phyloP scores from a whole-genome alignment of 352 stramenopile genomes.

The Thraustochytrium sp. region DNA sequence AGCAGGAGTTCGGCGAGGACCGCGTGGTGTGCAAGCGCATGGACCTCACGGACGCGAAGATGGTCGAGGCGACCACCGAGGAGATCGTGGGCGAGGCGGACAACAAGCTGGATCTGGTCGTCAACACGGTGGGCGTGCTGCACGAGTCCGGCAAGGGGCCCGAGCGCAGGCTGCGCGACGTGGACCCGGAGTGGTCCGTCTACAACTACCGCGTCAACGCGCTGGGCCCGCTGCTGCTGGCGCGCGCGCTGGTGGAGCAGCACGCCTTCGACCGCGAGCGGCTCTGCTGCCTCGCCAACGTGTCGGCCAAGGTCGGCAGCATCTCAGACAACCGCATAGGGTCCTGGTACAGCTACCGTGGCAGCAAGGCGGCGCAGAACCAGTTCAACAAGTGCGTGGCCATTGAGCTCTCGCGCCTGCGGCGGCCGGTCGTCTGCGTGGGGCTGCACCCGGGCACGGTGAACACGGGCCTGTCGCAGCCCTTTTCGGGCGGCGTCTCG shows the following conservation, averaged over 20 bases:
- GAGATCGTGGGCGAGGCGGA: neutral
- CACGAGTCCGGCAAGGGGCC: neutral
- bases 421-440: slow-evolving; percentile 57
- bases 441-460: slow-evolving; percentile 72
- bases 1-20: slow-evolving; percentile 2
- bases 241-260: slow-evolving; percentile 43
- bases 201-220: slow-evolving; percentile 62
- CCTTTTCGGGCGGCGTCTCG: slow-evolving; percentile 53
- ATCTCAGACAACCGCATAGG: slow-evolving; percentile 69
- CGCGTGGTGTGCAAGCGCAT: slow-evolving; percentile 10
- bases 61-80: neutral
- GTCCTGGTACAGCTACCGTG: slow-evolving; percentile 74
- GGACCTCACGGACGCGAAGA: neutral
- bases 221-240: slow-evolving; percentile 63
- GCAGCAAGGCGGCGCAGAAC: slow-evolving; percentile 70
- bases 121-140: slow-evolving; percentile 19
- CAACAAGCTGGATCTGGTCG: neutral
- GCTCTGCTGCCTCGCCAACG: slow-evolving; percentile 59
- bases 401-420: slow-evolving; percentile 57
- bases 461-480: slow-evolving; percentile 65
- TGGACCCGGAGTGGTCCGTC: slow-evolving; percentile 13
- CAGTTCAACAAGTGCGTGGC: slow-evolving; percentile 61
- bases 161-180: slow-evolving; percentile 3
- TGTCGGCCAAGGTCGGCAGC: slow-evolving; percentile 67
- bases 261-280: slow-evolving; percentile 46